Base-by-base conservation (phyloP, 495 filamentous ascomycete genomes). In the Hypoxylon lienhwacheense region DNA sequence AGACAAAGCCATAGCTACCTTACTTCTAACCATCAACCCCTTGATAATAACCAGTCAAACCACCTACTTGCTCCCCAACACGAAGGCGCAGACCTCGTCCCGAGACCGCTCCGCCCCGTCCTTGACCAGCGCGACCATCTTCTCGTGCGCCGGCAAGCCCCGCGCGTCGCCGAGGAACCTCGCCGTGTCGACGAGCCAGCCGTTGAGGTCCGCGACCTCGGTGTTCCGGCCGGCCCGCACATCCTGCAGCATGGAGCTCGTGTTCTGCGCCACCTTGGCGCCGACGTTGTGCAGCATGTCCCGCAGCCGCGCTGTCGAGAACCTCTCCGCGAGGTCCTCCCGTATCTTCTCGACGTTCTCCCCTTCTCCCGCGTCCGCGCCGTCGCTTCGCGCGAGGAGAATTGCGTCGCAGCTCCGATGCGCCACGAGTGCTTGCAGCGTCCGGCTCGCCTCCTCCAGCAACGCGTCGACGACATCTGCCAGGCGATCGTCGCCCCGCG, bases 151-250 rank as follows among this genome's bases (percentile, higher is more conserved):
- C 15, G 63, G 53, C 10, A 68, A 39, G 26, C 50, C 54, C 15
- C 57, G 10, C 25, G 48, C 52, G 15, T 29, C 54, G 8, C 63
- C 61, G 14, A 66, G 55, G 22, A 48, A 55, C 41, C 7, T 53
- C 5, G 68, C 71, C 20, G 60, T 73, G 11, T 72, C 68, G n/a
- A 74, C 81, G 22, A 96, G 77, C 70, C 85, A 96, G 11, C 90
- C 91, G 70, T 93, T 96, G 57, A 95, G 80, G 60, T 87, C 91
- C 14, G 86, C 81, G 46, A 96, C 82, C 67, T 95, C 91, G 1
- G 89, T 95, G 42, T 68, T 58, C 63, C 77, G 80, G 2, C 83
- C 76, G 1, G 68, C 68, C 24, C 72, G 66, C 14, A 92, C 76
- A 68, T 96, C 91, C 63, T 90, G 87, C 16, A 89, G 66, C 90